These are phyloP conservation scores for Psilocybe cubensis DNA, from an alignment of 768 basidiomycete species.

Conservation along the genomic window DNA sequence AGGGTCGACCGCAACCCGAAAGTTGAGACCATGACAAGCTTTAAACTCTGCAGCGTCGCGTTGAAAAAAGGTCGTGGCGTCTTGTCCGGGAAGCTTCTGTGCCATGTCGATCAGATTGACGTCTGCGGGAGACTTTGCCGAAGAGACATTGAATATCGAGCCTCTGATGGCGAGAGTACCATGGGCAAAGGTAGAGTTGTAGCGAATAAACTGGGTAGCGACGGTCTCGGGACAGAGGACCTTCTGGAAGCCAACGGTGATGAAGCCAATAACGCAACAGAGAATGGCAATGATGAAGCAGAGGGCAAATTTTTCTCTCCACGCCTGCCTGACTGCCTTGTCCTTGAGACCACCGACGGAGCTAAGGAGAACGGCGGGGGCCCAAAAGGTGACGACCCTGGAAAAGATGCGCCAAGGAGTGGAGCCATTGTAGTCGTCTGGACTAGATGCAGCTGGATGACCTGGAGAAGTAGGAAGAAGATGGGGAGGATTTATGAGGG, in stretches of 20 bases:
- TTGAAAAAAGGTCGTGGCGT: constrained; percentile 87
- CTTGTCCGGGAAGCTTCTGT: constrained; percentile 67
- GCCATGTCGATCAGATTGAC: constrained; percentile 65
- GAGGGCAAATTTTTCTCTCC: constrained; percentile 96
- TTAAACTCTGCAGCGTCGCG: constrained; percentile 69
- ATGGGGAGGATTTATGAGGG: constrained; percentile 86
- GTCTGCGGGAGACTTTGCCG: constrained; percentile 47
- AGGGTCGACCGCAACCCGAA: constrained; percentile 71
- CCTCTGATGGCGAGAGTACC: constrained; percentile 82
- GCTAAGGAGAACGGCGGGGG: constrained; percentile 74
- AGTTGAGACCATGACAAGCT: constrained; percentile 62
- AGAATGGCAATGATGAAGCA: constrained; percentile 85
- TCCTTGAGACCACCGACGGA: constrained; percentile 83
- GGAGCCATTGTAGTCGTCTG: constrained; percentile 45
- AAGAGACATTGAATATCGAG: constrained; percentile 72
- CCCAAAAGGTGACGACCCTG: constrained; percentile 87
- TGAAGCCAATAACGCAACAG: constrained; percentile 84
- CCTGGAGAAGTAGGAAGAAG: constrained; percentile 38
- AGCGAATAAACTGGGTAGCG: constrained; percentile 49
- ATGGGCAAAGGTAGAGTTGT: constrained; percentile 47
- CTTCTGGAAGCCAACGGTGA: constrained; percentile 92
- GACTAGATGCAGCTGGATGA: constrained; percentile 25
- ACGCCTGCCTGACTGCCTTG: constrained; percentile 80
- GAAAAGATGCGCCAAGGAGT: constrained; percentile 85
- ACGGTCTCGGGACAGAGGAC: constrained; percentile 80